Evolutionary conservation across 2,329 filamentous ascomycete species (phyloP).

Genomic region (Endothia cerciana): DNA sequence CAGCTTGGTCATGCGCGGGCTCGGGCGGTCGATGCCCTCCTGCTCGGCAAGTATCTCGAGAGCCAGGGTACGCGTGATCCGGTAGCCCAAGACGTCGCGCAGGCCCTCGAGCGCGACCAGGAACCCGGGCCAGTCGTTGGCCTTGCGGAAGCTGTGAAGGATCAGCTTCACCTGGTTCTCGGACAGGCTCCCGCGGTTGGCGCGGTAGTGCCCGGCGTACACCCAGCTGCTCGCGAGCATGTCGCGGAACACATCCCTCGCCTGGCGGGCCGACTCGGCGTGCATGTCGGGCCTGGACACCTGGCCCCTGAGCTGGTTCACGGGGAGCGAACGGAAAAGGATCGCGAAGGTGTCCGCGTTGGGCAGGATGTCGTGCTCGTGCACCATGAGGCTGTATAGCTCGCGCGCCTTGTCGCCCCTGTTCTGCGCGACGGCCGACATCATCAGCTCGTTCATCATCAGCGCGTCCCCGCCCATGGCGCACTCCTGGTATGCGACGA

Average conservation of each 20-base stretch:
- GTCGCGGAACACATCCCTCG: constrained; percentile 38
- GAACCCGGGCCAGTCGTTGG: constrained; percentile 52
- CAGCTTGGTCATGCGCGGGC: constrained; percentile 28
- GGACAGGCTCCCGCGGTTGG: constrained; percentile 25
- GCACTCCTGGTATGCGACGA: constrained; percentile 63
- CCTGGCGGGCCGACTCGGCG: constrained; percentile 24
- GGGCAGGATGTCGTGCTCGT: constrained; percentile 54
- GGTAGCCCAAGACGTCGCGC: constrained; percentile 36
- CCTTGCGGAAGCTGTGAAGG: constrained; percentile 46
- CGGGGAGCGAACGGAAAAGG: constrained; percentile 64
- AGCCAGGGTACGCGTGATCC: constrained; percentile 37
- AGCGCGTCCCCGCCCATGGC: constrained; percentile 71
- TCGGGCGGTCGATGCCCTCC: constrained; percentile 27
- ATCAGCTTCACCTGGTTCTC: constrained; percentile 38
- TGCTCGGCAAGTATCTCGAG: constrained; percentile 40
- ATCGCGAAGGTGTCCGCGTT: constrained; percentile 71
- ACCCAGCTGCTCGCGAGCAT: constrained; percentile 36
- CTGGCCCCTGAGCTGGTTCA: constrained; percentile 42
- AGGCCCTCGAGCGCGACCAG: constrained; percentile 46
- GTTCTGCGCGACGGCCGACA: constrained; percentile 65
- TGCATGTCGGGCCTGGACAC: background rate
- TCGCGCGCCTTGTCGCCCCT: constrained; percentile 57
- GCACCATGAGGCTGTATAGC: constrained; percentile 59
- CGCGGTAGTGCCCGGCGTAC: constrained; percentile 30
- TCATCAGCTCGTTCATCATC: constrained; percentile 79